phyloP scores from a whole-genome alignment of 2,329 filamentous ascomycete species.

The Paecilomyces dactylethromorphus region DNA sequence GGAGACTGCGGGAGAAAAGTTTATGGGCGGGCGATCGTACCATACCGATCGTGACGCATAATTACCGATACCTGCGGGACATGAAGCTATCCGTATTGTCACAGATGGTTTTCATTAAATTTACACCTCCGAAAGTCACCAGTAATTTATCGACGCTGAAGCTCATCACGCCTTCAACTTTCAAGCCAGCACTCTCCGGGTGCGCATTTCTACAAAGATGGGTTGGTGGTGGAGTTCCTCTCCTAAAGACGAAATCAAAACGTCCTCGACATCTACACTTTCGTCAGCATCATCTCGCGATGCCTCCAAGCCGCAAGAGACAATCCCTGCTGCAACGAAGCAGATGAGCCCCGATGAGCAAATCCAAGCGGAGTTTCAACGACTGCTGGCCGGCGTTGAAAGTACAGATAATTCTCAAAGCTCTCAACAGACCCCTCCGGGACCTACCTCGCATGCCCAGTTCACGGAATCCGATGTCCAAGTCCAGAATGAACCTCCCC shows the following conservation, averaged over 20 bases:
- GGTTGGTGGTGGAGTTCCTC: slow-evolving; percentile 41
- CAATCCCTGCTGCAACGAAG: slow-evolving; percentile 16
- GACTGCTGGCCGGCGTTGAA: slow-evolving; percentile 46
- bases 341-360: slow-evolving; percentile 38
- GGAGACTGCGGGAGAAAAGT: not conserved
- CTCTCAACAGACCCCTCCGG: slow-evolving; percentile 8
- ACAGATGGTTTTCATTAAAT: slow-evolving; percentile 27
- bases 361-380: slow-evolving; percentile 49
- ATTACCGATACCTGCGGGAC: not conserved
- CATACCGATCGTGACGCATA: not conserved
- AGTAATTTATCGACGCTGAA: slow-evolving; percentile 1
- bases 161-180: slow-evolving; percentile 1
- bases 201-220: slow-evolving; percentile 24
- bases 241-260: slow-evolving; percentile 19
- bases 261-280: slow-evolving; percentile 8
- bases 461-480: slow-evolving; percentile 14
- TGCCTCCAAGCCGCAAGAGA: slow-evolving; percentile 9
- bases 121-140: slow-evolving; percentile 3
- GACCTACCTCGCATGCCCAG: not conserved
- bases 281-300: slow-evolving; percentile 3
- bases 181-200: not conserved
- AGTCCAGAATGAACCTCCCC: slow-evolving; percentile 8
- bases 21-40: not conserved
- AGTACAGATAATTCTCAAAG: slow-evolving; percentile 15
- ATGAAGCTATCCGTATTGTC: slow-evolving; percentile 2